phyloP scores from a whole-genome alignment of 2,329 filamentous ascomycete species.

The Talaromyces funiculosus region DNA sequence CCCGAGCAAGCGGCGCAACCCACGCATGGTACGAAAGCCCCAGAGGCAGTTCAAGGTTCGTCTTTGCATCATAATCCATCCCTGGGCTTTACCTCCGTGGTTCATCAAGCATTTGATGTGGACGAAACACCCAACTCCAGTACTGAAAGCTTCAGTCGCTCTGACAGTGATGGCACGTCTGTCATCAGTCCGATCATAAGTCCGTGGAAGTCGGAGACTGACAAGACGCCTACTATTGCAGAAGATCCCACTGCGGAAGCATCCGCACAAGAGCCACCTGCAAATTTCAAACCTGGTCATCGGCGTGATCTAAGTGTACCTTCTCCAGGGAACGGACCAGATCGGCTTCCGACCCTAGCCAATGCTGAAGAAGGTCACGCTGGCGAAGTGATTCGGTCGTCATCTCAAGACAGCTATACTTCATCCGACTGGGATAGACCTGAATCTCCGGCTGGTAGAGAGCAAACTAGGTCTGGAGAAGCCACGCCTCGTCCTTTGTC shows the following conservation, averaged over 20 bases:
- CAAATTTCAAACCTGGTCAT: constrained; percentile 48
- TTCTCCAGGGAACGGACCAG: constrained; percentile 55
- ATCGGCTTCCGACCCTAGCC: constrained; percentile 52
- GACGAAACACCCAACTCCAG: constrained; percentile 50
- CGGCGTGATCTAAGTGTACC: constrained; percentile 55
- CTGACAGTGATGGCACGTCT: constrained; percentile 58
- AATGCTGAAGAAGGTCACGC: constrained; percentile 37
- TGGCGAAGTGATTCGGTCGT: constrained; percentile 37
- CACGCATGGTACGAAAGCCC: constrained; percentile 8
- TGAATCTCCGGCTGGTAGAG: background rate
- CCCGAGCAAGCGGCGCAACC: constrained; percentile 12
- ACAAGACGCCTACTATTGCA: constrained; percentile 50
- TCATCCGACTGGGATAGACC: background rate
- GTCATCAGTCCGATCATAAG: constrained; percentile 61
- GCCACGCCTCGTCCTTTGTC: constrained; percentile 13
- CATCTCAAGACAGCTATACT: constrained; percentile 8
- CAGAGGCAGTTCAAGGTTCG: constrained; percentile 19
- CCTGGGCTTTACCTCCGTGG: constrained; percentile 53
- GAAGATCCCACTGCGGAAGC: constrained; percentile 45
- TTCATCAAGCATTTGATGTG: constrained; percentile 61
- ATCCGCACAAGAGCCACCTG: constrained; percentile 20
- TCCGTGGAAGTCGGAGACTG: constrained; percentile 32
- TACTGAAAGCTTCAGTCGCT: constrained; percentile 51
- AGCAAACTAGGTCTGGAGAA: constrained; percentile 1
- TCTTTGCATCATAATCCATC: constrained; percentile 49